These are phyloP conservation scores for Capillidium rhysosporum DNA, from an alignment of 371 early-diverging fungal genomes.

Conservation along the genomic window DNA sequence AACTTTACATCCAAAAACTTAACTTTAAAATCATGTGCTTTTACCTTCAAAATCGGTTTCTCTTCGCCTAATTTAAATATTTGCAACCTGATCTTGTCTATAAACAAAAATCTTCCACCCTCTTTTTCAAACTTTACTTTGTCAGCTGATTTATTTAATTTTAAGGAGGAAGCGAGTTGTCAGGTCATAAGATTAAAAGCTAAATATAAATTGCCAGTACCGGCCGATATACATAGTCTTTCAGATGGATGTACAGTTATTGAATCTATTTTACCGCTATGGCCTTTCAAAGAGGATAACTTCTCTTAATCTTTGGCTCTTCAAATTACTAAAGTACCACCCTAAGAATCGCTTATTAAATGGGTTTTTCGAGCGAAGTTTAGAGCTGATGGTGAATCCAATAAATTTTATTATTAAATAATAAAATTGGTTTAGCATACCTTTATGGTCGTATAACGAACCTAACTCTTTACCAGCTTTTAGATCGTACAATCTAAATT, in stretches of 20 bases:
- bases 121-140: not conserved
- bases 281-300: slow-evolving; percentile 76
- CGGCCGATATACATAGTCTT: slow-evolving; percentile 68
- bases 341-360: slow-evolving; percentile 74
- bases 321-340: slow-evolving; percentile 70
- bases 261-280: slow-evolving; percentile 48
- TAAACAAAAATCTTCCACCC: not conserved
- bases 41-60: not conserved
- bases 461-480: slow-evolving; percentile 77
- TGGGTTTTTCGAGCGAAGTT: slow-evolving; percentile 61
- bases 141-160: slow-evolving; percentile 11
- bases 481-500: slow-evolving; percentile 57
- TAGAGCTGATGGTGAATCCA: slow-evolving; percentile 21
- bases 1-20: not conserved
- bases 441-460: slow-evolving; percentile 72
- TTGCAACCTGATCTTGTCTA: not conserved
- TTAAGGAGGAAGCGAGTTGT: slow-evolving; percentile 46
- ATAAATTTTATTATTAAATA: not conserved
- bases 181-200: slow-evolving; percentile 84
- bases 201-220: slow-evolving; percentile 54
- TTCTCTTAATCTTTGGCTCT: slow-evolving; percentile 91
- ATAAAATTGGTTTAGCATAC: slow-evolving; percentile 6
- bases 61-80: not conserved
- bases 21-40: not conserved
- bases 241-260: slow-evolving; percentile 86